phyloP scores from a whole-genome alignment of 176 grass and related monocot species.

The Oryza punctata region DNA sequence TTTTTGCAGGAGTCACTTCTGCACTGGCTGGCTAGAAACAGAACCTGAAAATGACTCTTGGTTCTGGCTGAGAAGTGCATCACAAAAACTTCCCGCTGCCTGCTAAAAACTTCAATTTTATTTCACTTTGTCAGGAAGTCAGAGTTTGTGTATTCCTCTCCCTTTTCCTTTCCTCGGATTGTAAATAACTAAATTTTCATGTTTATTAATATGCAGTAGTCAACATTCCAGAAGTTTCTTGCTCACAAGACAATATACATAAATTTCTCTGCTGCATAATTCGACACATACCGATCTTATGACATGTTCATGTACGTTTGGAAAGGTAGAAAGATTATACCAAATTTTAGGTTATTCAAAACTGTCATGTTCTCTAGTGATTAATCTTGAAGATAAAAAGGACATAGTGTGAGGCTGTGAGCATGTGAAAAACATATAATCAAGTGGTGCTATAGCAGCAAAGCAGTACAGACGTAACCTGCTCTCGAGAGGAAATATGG shows the following conservation, averaged over 20 bases:
- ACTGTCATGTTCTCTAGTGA: background rate
- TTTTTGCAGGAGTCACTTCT: no score
- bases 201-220: background rate
- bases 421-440: background rate
- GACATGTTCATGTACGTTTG: background rate
- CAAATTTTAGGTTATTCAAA: background rate
- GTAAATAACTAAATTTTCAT: background rate
- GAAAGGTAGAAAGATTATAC: background rate
- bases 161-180: background rate
- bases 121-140: background rate
- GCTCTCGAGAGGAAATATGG: slow-evolving; percentile 98
- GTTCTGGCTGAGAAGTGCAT: no score
- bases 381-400: slow-evolving; percentile 8
- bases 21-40: no score
- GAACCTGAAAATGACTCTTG: no score
- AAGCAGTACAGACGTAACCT: slow-evolving; percentile 56
- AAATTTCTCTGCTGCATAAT: background rate
- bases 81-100: background rate
- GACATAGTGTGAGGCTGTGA: background rate
- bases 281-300: background rate
- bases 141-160: background rate
- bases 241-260: background rate
- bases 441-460: background rate
- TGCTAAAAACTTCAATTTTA: background rate
- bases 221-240: slow-evolving; percentile 21